phyloP scores from a whole-genome alignment of 345 rosid genomes.

The Pseudoturritis turrita region DNA sequence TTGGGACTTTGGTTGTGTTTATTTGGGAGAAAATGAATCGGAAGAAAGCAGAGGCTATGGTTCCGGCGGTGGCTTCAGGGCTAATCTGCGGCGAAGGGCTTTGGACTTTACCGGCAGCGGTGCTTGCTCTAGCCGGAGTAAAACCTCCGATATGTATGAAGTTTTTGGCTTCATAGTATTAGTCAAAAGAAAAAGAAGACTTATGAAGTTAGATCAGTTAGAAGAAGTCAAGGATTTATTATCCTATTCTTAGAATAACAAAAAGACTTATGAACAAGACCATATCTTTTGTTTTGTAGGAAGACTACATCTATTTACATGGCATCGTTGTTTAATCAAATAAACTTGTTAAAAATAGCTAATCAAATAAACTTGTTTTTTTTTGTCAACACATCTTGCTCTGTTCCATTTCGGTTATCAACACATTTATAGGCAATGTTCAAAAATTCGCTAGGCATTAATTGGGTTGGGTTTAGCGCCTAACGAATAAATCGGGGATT shows the following conservation, averaged over 20 bases:
- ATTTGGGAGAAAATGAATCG: conserved; percentile 53
- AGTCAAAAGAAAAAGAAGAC: conserved; percentile 1
- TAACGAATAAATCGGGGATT: too few relatives aligned
- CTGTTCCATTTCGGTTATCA: neutral
- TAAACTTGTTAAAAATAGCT: conserved; percentile 1
- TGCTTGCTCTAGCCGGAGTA: conserved; percentile 78
- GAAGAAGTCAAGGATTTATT: neutral
- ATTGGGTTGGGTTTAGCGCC: too few relatives aligned
- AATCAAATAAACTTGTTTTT: conserved; percentile 8
- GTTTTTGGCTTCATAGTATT: conserved; percentile 46
- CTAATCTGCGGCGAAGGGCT: conserved; percentile 90
- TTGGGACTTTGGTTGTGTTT: conserved; percentile 70
- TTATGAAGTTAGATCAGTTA: neutral
- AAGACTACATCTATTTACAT: conserved; percentile 1
- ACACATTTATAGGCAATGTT: too few relatives aligned
- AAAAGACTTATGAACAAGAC: neutral
- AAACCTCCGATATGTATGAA: conserved; percentile 90
- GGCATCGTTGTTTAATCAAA: neutral
- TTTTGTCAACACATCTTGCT: neutral
- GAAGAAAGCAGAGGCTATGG: conserved; percentile 65
- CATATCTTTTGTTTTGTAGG: neutral
- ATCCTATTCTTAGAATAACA: conserved; percentile 14
- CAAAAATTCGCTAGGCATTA: too few relatives aligned
- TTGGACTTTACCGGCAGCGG: conserved; percentile 79
- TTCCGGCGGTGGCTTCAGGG: conserved; percentile 89